These are phyloP conservation scores for Syzygium aromaticum DNA, from an alignment of 345 rosid species.

Conservation along the genomic window DNA sequence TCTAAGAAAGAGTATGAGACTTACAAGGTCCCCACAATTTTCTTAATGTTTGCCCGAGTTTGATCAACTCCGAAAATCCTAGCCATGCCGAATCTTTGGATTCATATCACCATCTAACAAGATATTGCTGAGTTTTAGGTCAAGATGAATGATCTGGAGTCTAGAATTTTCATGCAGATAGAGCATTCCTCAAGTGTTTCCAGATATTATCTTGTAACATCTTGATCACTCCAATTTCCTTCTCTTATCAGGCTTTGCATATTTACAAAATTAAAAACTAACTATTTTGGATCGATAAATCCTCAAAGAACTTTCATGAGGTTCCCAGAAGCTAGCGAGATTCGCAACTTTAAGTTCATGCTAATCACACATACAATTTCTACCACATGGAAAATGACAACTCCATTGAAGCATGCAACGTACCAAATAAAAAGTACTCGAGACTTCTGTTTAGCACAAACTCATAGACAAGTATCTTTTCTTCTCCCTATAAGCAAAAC, in stretches of 20 bases:
- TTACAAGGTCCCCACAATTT: slow-evolving; percentile 19
- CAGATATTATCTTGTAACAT: slow-evolving; percentile 7
- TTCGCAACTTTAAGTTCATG: too few species aligned
- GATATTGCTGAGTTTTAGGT: slow-evolving; percentile 15
- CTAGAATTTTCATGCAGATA: slow-evolving; percentile 17
- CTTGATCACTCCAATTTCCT: slow-evolving; percentile 4
- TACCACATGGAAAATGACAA: too few species aligned
- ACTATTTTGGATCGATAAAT: too few species aligned
- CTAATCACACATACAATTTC: too few species aligned
- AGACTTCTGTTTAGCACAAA: slow-evolving; percentile 25
- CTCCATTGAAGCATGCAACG: too few species aligned
- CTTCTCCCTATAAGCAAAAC: slow-evolving; percentile 15
- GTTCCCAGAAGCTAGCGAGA: too few species aligned
- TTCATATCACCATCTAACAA: slow-evolving; percentile 8
- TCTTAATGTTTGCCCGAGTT: neutral
- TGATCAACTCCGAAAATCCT: too few species aligned
- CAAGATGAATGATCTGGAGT: slow-evolving; percentile 13
- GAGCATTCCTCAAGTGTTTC: slow-evolving; percentile 10
- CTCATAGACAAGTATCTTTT: slow-evolving; percentile 27
- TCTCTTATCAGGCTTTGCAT: neutral
- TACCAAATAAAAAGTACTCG: neutral
- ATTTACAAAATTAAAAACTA: neutral
- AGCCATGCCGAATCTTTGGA: neutral
- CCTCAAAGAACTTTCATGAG: too few species aligned
- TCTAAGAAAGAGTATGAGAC: neutral